These are phyloP conservation scores for Quercus suber DNA, from an alignment of 306 rosid species.

Conservation along the genomic window DNA sequence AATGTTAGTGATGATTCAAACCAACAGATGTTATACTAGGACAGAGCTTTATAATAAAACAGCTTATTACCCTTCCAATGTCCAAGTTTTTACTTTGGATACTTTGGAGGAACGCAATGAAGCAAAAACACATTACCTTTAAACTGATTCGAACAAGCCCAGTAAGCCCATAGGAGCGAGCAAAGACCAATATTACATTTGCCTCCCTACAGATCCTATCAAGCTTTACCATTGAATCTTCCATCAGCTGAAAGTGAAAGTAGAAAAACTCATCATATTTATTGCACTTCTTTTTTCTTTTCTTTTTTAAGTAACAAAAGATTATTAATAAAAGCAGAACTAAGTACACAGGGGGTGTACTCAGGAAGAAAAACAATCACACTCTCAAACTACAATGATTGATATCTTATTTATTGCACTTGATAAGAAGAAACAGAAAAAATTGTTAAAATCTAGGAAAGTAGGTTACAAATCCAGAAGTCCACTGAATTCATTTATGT, in stretches of 20 bases:
- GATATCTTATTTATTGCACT: slow-evolving; percentile 21
- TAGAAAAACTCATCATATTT: slow-evolving; percentile 24
- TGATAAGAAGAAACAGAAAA: slow-evolving; percentile 5
- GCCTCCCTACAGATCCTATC: slow-evolving; percentile 83
- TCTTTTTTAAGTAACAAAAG: too few species aligned
- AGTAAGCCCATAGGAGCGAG: slow-evolving; percentile 95
- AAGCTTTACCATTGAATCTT: slow-evolving; percentile 83
- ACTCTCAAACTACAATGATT: too few species aligned
- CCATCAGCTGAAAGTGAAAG: slow-evolving; percentile 63
- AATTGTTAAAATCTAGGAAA: neutral
- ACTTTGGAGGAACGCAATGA: neutral
- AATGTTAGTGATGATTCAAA: slow-evolving; percentile 4
- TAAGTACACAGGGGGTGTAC: too few species aligned
- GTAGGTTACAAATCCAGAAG: neutral
- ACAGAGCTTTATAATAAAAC: neutral
- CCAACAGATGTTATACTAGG: neutral
- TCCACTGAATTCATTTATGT: neutral
- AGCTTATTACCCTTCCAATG: neutral
- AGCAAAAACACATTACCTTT: slow-evolving; percentile 49
- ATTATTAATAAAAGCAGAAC: too few species aligned
- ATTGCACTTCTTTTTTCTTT: neutral
- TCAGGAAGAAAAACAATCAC: too few species aligned
- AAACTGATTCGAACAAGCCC: slow-evolving; percentile 91
- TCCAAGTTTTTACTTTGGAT: neutral
- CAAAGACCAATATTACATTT: slow-evolving; percentile 73